Evolutionary conservation across 2,329 filamentous ascomycete genomes (phyloP).

Genomic region (Acephala macrosclerotiorum): DNA sequence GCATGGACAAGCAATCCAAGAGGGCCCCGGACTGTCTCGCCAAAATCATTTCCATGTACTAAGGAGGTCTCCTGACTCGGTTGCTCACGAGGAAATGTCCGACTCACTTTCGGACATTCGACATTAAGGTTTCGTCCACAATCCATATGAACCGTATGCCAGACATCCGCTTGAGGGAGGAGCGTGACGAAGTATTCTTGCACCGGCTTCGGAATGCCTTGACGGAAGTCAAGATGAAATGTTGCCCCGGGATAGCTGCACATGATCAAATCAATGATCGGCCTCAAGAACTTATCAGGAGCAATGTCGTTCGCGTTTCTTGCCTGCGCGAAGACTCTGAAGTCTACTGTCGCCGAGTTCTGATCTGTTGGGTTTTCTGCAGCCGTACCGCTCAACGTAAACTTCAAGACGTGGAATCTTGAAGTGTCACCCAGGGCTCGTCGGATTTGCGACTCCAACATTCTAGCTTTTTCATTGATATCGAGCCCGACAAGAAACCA

Average conservation of each 20-base stretch:
- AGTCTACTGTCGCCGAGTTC: slow-evolving; percentile 56
- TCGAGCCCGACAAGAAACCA: slow-evolving; percentile 54
- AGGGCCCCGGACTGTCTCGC: slow-evolving; percentile 36
- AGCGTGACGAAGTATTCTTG: slow-evolving; percentile 42
- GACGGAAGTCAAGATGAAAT: slow-evolving; percentile 49
- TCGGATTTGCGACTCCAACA: slow-evolving; percentile 51
- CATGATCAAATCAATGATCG: slow-evolving; percentile 51
- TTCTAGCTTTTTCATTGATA: slow-evolving; percentile 50
- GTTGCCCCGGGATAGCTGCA: slow-evolving; percentile 51
- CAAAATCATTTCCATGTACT: slow-evolving; percentile 34
- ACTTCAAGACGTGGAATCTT: slow-evolving; percentile 46
- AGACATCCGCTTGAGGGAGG: slow-evolving; percentile 36
- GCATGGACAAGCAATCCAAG: slow-evolving; percentile 46
- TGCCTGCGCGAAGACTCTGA: slow-evolving; percentile 56
- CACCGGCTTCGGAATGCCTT: slow-evolving; percentile 44
- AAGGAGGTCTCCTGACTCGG: slow-evolving; percentile 29
- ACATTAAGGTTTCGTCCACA: slow-evolving; percentile 38
- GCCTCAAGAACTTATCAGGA: slow-evolving; percentile 48
- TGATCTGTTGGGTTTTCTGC: slow-evolving; percentile 51
- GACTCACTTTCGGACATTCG: slow-evolving; percentile 24
- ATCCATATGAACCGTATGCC: slow-evolving; percentile 34
- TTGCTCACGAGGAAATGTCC: slow-evolving; percentile 25
- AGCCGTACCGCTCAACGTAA: slow-evolving; percentile 47
- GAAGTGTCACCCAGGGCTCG: slow-evolving; percentile 44
- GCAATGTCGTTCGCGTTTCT: slow-evolving; percentile 44